These are phyloP conservation scores for Sugiyamaella boreocaroliniensis DNA, from an alignment of 805 yeast genomes.

Conservation along the genomic window DNA sequence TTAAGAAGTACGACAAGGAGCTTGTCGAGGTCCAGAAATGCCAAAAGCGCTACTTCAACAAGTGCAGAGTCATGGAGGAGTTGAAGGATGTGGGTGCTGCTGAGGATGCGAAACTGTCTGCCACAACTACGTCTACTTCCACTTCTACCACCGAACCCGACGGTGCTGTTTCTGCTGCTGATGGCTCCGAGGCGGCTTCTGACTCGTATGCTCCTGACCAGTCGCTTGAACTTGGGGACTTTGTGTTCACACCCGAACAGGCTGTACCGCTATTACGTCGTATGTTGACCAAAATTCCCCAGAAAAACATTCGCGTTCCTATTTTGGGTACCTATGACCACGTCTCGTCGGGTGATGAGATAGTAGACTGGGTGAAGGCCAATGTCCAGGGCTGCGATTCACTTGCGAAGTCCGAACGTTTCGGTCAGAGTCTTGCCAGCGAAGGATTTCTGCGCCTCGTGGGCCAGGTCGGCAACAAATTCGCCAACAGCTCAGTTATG, in stretches of 20 bases:
- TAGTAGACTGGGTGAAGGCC: conserved; percentile 52
- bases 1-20: conserved; percentile 46
- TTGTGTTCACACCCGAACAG: conserved; percentile 33
- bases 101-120: not conserved
- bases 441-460: conserved; percentile 56
- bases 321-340: conserved; percentile 62
- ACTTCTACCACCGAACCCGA: not conserved
- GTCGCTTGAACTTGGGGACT: conserved; percentile 28
- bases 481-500: conserved; percentile 69
- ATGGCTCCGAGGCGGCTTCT: conserved; percentile 5
- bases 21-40: conserved; percentile 45
- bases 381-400: conserved; percentile 37
- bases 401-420: conserved; percentile 55
- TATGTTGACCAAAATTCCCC: conserved; percentile 46
- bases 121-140: not conserved
- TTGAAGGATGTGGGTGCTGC: conserved; percentile 39
- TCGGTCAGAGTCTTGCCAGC: conserved; percentile 66
- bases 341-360: conserved; percentile 54
- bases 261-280: conserved; percentile 38
- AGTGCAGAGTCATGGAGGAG: conserved; percentile 68
- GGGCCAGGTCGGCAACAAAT: conserved; percentile 52
- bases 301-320: conserved; percentile 51
- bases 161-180: not conserved
- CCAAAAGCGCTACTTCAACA: conserved; percentile 67
- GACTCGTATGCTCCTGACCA: conserved; percentile 2